Evolutionary conservation across 2,329 filamentous ascomycete species (phyloP), one percentile per base, ranked within the genome.

Genomic region (Pseudocercospora fuligena): DNA sequence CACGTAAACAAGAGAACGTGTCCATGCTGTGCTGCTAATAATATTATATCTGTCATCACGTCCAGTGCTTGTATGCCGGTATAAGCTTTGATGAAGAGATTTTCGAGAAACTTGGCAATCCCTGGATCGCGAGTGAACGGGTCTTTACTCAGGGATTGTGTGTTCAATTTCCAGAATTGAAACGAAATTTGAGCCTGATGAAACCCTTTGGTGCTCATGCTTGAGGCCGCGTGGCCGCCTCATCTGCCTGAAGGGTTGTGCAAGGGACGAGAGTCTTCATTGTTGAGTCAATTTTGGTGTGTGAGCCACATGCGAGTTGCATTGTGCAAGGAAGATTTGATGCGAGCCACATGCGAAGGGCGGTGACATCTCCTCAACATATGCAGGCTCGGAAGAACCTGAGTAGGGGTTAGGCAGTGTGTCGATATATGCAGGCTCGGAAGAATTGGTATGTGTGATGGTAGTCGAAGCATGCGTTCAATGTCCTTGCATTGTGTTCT

Each of bases 11-110:
- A 49, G 16, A 31, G 29, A 31, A 31, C 29, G 29, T 8, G 29
- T 31, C 29, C 29, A 31, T 31, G 29, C 29, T 5, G 6, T 31
- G 29, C 29, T 31, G n/a, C 27, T 29, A 29, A 29, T 7, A 33
- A 33, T 33, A 33, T 33, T 12, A 12, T 33, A 33, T 33, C 31
- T 5, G 8, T 31, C 27, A 29, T 33, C 31, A 33, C 31, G 11
- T 33, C 31, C 9, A 12, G 16, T 36, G 12, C 33, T 36, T 36
- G 33, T 16, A 36, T 43, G 40, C 40, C 5, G n/a, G 40, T 43
- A 51, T 27, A 51, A 51, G 47, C 47, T 51, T 51, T 51, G 47
- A 49, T 49, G 46, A 49, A 49, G 46, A 25, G 46, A 49, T 3
- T 5, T 25, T 49, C 46, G n/a, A 21, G 46, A 49, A 49, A 23